phyloP scores from a whole-genome alignment of 495 filamentous ascomycete genomes.

The Aspergillus sclerotiicarbonarius region DNA sequence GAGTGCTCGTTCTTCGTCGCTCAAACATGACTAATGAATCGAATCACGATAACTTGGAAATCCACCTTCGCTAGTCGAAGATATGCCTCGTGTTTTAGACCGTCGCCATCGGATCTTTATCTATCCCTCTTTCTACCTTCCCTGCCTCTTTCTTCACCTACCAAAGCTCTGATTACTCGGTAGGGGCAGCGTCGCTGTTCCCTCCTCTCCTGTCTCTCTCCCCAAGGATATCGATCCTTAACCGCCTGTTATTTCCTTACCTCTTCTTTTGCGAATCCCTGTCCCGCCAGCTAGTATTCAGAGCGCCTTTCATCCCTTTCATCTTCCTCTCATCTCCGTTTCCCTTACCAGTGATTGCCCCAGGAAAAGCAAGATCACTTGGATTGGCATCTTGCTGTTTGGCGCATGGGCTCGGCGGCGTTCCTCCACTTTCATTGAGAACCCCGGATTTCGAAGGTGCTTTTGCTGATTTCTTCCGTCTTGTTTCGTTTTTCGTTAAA shows the following conservation, averaged over 20 bases:
- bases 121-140: slow-evolving; percentile 1
- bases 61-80: slow-evolving; percentile 20
- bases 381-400: slow-evolving; percentile 9
- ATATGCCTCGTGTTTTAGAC: neutral
- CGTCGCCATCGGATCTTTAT: neutral
- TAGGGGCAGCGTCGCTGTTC: neutral
- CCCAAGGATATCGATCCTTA: neutral
- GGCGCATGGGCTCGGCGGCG: slow-evolving; percentile 14
- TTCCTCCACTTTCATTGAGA: neutral
- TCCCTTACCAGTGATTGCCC: neutral
- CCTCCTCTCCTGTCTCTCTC: neutral
- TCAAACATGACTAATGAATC: slow-evolving; percentile 17
- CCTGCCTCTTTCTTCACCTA: neutral
- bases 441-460: neutral
- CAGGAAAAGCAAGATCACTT: slow-evolving; percentile 4
- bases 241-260: neutral
- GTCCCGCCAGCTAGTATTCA: neutral
- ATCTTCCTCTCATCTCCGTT: neutral
- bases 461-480: neutral
- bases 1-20: neutral
- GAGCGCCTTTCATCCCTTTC: neutral
- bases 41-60: slow-evolving; percentile 10
- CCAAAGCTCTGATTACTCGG: neutral
- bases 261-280: neutral
- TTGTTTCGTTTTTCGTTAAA: slow-evolving; percentile 2